phyloP scores from a whole-genome alignment of 2,329 filamentous ascomycete genomes.

The Podosphaera aphanis region DNA sequence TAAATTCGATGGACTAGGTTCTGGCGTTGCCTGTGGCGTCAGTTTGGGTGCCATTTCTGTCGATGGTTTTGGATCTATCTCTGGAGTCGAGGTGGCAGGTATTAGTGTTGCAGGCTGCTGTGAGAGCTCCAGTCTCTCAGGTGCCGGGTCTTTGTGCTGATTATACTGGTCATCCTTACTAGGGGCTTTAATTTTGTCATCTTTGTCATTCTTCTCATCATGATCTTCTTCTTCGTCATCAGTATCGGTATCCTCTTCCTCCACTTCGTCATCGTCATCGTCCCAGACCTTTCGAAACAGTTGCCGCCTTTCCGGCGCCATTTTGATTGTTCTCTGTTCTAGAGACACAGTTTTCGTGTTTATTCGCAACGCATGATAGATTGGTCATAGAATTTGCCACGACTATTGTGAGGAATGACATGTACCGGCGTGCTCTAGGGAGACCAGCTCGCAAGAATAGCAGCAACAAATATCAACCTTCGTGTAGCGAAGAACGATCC shows the following conservation, averaged over 20 bases:
- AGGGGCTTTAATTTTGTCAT: neutral
- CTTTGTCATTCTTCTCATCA: neutral
- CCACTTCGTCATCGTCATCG: neutral
- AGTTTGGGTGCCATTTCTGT: no score
- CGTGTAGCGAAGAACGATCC: neutral
- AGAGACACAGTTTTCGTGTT: neutral
- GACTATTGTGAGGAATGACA: neutral
- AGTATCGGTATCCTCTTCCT: slow-evolving; percentile 1
- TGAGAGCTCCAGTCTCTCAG: neutral
- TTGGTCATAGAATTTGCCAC: neutral
- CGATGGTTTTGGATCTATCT: neutral
- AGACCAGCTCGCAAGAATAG: neutral
- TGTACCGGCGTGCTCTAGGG: neutral
- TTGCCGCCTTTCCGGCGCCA: neutral
- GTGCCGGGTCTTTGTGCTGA: neutral
- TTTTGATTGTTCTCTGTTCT: neutral
- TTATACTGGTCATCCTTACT: neutral
- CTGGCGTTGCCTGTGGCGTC: no score
- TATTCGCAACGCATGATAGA: neutral
- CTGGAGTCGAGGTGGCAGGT: neutral
- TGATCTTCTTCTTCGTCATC: slow-evolving; percentile 2
- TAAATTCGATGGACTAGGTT: no score
- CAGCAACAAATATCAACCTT: neutral
- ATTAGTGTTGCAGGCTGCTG: neutral
- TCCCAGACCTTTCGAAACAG: neutral